Evolutionary conservation across 2,329 filamentous ascomycete genomes (phyloP).

Genomic region (Paracoccidioides brasiliensis): DNA sequence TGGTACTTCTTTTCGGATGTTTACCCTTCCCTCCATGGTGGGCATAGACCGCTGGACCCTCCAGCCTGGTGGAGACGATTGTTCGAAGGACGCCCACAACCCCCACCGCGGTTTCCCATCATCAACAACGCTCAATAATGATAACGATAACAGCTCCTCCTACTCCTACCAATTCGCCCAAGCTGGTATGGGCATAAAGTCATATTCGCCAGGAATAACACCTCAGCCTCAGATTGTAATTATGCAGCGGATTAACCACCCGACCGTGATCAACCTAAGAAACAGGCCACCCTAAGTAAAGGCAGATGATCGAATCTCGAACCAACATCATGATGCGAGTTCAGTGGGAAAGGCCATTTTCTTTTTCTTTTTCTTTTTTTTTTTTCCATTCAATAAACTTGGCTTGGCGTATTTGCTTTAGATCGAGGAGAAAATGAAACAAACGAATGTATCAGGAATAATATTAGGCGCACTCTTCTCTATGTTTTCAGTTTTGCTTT

Average conservation of each 20-base stretch:
- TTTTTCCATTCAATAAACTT: background rate
- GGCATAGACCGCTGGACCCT: constrained; percentile 74
- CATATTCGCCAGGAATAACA: no score
- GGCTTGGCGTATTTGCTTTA: background rate
- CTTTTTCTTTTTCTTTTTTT: background rate
- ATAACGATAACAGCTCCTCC: constrained; percentile 27
- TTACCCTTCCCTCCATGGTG: constrained; percentile 79
- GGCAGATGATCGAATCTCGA: background rate
- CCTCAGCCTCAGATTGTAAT: no score
- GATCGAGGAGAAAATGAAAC: background rate
- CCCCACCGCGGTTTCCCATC: constrained; percentile 20
- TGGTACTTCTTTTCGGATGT: constrained; percentile 99
- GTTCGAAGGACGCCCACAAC: constrained; percentile 47
- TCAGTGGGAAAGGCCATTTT: background rate
- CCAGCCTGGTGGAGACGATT: constrained; percentile 80
- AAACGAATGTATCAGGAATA: background rate
- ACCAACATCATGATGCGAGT: background rate
- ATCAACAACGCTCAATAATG: constrained; percentile 45
- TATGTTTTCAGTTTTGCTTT: background rate
- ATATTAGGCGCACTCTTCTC: background rate
- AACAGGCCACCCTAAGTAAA: background rate
- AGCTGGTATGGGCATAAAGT: no score
- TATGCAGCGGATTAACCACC: background rate
- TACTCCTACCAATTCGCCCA: no score
- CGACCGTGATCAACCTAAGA: background rate